Base-by-base conservation (phyloP, 176 grass and related monocot species). In the Musa beccarii region DNA sequence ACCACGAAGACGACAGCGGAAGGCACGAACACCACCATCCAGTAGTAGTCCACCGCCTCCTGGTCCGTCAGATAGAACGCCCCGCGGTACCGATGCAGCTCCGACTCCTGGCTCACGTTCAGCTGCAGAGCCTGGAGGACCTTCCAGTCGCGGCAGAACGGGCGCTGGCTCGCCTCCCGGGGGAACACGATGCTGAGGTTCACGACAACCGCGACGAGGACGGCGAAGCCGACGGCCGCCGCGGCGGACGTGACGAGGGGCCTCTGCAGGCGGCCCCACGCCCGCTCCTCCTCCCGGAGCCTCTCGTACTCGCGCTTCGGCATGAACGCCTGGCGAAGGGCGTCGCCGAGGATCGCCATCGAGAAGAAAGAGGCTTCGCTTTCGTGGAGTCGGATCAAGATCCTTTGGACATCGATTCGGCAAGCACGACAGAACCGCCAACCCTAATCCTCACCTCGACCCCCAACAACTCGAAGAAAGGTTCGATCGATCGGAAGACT, bases 31-130 rank as follows among this genome's bases (percentile, higher is more conserved):
- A 91, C 95, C 70, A 99, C 95, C 72, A 99, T 82, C 95, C 95
- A 94, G 75, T 91, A 99, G 82, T 94, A 99, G 57, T 94, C 88
- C 13, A 88, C 90, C 54, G 90, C 90, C 61, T 99, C 90, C 43
- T 92, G 88, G n/a, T 92, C 92, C 25, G 95, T 94, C 80, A 99
- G 84, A 84, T 99, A 91, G 51, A 98, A 91, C 8, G 83, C 89
- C 16, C 92, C 95, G 7, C 88, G 84, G 73, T 81, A 87, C 6
- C 88, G 77, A 52, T 93, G 90, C 59, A 92, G 63, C 75, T 99
- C 95, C 26, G 86, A 84, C 76, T 99, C 90, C 87, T 82, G 83
- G 68, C 84, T 87, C 53, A 75, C 82, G 1, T 79, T 92, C 14
- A 87, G 83, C 9, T 90, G 93, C 61, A 91, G 82, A 22, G 90